Evolutionary conservation across 2,329 filamentous ascomycete species (phyloP), one percentile per base, ranked within the genome.

Genomic region (Trichophyton equinum): DNA sequence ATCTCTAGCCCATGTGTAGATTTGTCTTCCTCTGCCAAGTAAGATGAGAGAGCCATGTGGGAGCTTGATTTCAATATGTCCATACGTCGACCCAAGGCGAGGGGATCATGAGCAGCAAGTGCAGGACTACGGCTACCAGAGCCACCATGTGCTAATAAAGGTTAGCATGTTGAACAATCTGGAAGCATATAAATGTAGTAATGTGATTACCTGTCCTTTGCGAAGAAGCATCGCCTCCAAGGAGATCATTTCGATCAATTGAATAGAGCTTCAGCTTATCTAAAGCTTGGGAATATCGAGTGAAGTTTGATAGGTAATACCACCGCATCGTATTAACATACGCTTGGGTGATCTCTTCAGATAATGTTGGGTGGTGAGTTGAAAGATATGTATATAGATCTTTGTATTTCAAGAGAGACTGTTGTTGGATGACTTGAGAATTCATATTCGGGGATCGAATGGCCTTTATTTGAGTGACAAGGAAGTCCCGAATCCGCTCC

Each of bases 291-390:
- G 88, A 85, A 72, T 99, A 99, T 38, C 92, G 85, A 2, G 83
- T 85, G 70, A 99, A 99, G 72, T 96, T 89, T 65, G 88, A 94
- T 59, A 87, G 76, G 71, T 97, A 97, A 70, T 99, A 99, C 94
- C 94, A 99, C 59, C 91, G 85, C 90, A 99, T 99, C 0, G 95
- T 99, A 72, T 96, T 96, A 77, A 95, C 86, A 69, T 99, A 99
- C 2, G 95, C 94, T 71, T 90, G 87, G 7, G 85, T 85, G 65
- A 99, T 95, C 73, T 99, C 89, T 59, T 91, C 86, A 7, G 89
- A 90, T 4, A 99, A 82, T n/a, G 83, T 80, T 0, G 87, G 78
- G 68, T 97, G 91, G 65, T 92, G 87, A 67, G 83, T 85, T 62
- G 89, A 85, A 36, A 99, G 79, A 70, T 97, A 99, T 4, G 83